Evolutionary conservation across 106 monocot genomes (phyloP).

Genomic region (Dendrobium catenatum): DNA sequence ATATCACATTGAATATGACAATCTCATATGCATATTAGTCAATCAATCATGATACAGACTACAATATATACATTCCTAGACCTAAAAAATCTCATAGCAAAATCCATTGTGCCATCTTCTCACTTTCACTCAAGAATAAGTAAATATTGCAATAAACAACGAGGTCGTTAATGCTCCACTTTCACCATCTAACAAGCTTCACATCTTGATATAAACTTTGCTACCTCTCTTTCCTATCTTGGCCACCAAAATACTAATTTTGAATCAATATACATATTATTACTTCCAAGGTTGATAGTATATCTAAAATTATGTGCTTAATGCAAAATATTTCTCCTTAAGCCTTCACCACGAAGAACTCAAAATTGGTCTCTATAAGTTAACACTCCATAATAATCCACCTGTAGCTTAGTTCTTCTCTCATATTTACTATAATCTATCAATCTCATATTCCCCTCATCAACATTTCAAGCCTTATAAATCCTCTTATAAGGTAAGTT

Average conservation of each 20-base stretch:
- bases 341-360: neutral
- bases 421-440: too few relatives aligned
- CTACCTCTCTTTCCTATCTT: neutral
- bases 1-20: too few relatives aligned
- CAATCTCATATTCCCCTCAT: too few relatives aligned
- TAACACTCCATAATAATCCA: neutral
- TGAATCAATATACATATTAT: neutral
- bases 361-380: neutral
- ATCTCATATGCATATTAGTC: too few relatives aligned
- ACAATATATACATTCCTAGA: too few relatives aligned
- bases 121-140: neutral
- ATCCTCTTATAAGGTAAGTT: too few relatives aligned
- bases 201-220: neutral
- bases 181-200: neutral
- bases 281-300: neutral
- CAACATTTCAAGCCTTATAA: too few relatives aligned
- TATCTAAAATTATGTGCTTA: neutral
- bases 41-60: too few relatives aligned
- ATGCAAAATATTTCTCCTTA: neutral
- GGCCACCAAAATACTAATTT: neutral
- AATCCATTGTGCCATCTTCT: neutral
- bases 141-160: neutral
- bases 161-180: neutral
- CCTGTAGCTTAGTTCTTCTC: neutral
- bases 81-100: neutral